Evolutionary conservation across 176 grass and related monocot species (phyloP), one percentile per base, ranked within the genome.

Genomic region (Eragrostis curvula): DNA sequence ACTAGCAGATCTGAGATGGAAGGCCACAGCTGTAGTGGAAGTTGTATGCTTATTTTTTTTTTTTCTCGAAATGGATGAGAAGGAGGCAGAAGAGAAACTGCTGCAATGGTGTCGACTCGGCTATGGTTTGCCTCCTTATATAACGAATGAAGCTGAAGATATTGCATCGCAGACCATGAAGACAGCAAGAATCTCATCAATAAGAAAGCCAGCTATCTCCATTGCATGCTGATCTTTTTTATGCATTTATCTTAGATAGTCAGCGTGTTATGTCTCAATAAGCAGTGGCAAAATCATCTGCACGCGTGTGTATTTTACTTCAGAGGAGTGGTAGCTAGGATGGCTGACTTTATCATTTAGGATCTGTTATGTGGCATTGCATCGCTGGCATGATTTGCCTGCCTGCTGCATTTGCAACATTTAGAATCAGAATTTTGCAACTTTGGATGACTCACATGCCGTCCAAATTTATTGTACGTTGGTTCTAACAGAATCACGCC

Each of bases 1-100:
- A 6, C 85, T 88, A 5, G 46, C 45, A 8, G 85, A 88, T 76
- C 82, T 87, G 3, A 73, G 15, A 41, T 89, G 91, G 84, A 32
- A 84, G 76, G 75, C 90, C 90, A 92, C 87, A n/a, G 44, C 12
- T 47, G 36, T 7, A 75, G 43, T 41, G 59, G 18, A 79, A 61
- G 58, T 14, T 61, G 24, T 61, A 59, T 59, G 56, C n/a, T 25
- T n/a, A n/a, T n/a, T n/a, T n/a, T 36, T 36, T 4, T 24, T 25
- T 59, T n/a, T n/a, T 59, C 56, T 24, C 0, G 56, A 59, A 59
- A 59, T 24, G 56, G n/a, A 23, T 58, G n/a, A 56, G n/a, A 59
- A 61, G 24, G 58, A 11, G 46, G 24, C 3, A 43, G 32, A 63
- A 63, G 25, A 47, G 24, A 18, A 56, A 43, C 7, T 84, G n/a